A percentile compares a stretch with the other conserved stretches of the same genome.
Evolutionary conservation across 768 basidiomycete species (phyloP).

Genomic region (Boletus subcaerulescens): DNA sequence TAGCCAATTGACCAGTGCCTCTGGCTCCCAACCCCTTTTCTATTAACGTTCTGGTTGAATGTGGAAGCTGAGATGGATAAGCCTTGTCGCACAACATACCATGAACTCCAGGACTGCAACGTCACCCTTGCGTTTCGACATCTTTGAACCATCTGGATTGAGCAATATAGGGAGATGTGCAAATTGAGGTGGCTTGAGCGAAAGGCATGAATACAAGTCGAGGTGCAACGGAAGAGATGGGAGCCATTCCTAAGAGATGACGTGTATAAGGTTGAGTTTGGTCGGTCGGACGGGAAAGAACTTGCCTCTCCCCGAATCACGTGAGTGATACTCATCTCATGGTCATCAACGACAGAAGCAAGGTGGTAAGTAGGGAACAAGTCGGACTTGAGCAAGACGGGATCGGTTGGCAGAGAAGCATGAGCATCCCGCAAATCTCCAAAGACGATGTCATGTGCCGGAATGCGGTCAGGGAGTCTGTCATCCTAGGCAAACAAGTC

Average conservation of each 20-base stretch:
- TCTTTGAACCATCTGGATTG: conserved; percentile 88
- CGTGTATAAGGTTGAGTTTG: not conserved
- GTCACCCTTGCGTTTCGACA: conserved; percentile 92
- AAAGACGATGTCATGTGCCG: conserved; percentile 71
- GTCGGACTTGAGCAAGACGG: conserved; percentile 89
- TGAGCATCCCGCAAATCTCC: conserved; percentile 71
- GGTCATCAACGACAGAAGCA: conserved; percentile 93
- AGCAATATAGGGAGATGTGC: conserved; percentile 90
- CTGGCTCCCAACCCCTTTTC: conserved; percentile 88
- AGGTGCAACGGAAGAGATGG: conserved; percentile 90
- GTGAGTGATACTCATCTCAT: conserved; percentile 94
- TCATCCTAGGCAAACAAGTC: conserved; percentile 46
- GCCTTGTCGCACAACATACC: conserved; percentile 39
- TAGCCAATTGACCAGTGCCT: conserved; percentile 88
- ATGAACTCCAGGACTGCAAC: conserved; percentile 85
- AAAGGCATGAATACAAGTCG: conserved; percentile 80
- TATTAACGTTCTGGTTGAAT: conserved; percentile 27
- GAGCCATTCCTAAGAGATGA: conserved; percentile 79
- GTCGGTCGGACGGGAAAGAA: not conserved
- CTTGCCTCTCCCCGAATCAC: conserved; percentile 89
- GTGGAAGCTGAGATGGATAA: not conserved
- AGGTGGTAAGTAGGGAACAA: conserved; percentile 95
- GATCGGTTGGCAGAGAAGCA: conserved; percentile 80
- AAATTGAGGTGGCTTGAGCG: conserved; percentile 70
- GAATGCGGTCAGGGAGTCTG: conserved; percentile 47